Base-by-base conservation (phyloP, 2,329 filamentous ascomycete genomes). In the Fusarium nurragi region DNA sequence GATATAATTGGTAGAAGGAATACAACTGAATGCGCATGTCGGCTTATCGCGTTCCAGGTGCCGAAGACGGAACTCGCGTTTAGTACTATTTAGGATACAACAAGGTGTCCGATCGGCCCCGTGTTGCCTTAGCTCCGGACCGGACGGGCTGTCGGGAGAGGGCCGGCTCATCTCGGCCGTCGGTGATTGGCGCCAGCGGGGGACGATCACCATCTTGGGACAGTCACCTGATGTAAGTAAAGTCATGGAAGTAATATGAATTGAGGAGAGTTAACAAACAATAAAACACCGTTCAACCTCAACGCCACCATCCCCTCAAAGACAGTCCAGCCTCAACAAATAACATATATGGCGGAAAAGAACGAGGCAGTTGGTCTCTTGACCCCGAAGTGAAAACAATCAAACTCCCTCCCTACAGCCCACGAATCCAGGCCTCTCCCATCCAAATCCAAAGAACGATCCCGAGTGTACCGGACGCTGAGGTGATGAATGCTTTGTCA, bases 401-500 rank as follows among this genome's bases (percentile, higher is more conserved):
- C 12, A 47, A 54, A 39, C 41, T 13, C 49, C 52, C 47, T 61
- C 45, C 34, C 10, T 45, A 32, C 46, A 54, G 32, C 56, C 65
- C 38, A 52, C 55, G 53, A 53, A 62, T 34, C 60, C 55, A 69
- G 58, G 64, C 52, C 25, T 54, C 45, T 51, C 43, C 38, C 53
- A 59, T 65, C 58, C 46, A 47, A 48, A 58, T 54, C 67, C 53
- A 53, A 67, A 38, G 50, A 69, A 39, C 37, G 46, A 54, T 54
- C 43, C 53, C 59, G 54, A 56, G 52, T 54, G 47, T 65, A 49
- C 54, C 58, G 56, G 48, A 49, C 45, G 52, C 48, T 58, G 51
- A 62, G 54, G 54, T 61, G 62, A 67, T 68, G 54, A 64, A 58
- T 70, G 67, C 67, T 69, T 65, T 69, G 52, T 59, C 69, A 55